These are phyloP conservation scores for Leccinum subgranulosum DNA, from an alignment of 768 basidiomycete species.

Conservation along the genomic window DNA sequence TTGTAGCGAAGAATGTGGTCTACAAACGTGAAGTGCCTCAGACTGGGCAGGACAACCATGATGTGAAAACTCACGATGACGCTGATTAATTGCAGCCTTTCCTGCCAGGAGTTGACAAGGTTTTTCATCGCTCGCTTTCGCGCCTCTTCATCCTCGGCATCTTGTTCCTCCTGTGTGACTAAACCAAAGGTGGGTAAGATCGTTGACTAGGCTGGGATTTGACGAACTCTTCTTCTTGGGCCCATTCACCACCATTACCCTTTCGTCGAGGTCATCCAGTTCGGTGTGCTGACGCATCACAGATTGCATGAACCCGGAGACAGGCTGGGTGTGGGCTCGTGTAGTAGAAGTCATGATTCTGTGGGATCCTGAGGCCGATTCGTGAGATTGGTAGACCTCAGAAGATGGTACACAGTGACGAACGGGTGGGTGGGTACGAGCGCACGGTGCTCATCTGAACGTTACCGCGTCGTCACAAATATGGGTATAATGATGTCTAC, in stretches of 20 bases:
- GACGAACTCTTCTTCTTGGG: conserved; percentile 22
- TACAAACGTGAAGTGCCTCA: conserved; percentile 18
- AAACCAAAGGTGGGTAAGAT: background rate
- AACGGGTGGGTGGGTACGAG: conserved; percentile 10
- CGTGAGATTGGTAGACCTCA: background rate
- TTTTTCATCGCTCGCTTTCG: conserved; percentile 45
- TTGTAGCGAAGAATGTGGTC: conserved; percentile 64
- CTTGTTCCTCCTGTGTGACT: conserved; percentile 50
- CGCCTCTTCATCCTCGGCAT: conserved; percentile 45
- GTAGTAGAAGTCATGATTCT: conserved; percentile 8
- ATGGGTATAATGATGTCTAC: background rate
- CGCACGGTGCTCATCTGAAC: conserved; percentile 10
- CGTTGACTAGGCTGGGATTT: background rate
- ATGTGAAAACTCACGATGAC: conserved; percentile 45
- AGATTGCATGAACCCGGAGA: conserved; percentile 20
- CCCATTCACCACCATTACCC: background rate
- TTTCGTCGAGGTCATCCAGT: conserved; percentile 16
- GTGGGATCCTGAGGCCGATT: conserved; percentile 6
- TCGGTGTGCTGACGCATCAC: conserved; percentile 12
- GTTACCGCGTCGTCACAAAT: background rate
- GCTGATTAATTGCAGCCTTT: conserved; percentile 57
- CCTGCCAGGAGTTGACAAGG: conserved; percentile 60
- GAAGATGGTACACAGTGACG: background rate
- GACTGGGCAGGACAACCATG: background rate
- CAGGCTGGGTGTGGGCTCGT: conserved; percentile 21